Evolutionary conservation across 345 rosid genomes (phyloP), one percentile per base, ranked within the genome.

Genomic region (Salix dunnii): DNA sequence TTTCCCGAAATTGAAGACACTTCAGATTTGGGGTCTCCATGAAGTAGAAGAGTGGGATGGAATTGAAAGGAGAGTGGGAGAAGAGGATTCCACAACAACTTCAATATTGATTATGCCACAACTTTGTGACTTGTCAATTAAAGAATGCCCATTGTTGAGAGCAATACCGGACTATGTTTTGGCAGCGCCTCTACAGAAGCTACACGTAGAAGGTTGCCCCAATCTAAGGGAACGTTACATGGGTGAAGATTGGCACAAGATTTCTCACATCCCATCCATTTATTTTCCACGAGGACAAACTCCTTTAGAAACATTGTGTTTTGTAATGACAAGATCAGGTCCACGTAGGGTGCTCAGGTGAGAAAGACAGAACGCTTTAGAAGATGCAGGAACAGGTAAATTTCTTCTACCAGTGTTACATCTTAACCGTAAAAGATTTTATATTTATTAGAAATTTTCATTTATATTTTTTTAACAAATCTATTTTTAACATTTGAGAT

Each of bases 261-360:
- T 73, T 25, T 73, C 73, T 58, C 77, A 78, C 63, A 67, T 78
- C 25, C 73, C 49, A 18, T n/a, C n/a, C n/a, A n/a, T n/a, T n/a
- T n/a, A n/a, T n/a, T n/a, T n/a, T n/a, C n/a, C n/a, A n/a, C n/a
- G n/a, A n/a, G n/a, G n/a, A n/a, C n/a, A n/a, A n/a, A n/a, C n/a
- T n/a, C n/a, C n/a, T n/a, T n/a, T n/a, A n/a, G n/a, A n/a, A n/a
- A n/a, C n/a, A n/a, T n/a, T n/a, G n/a, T n/a, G n/a, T n/a, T n/a
- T n/a, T n/a, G n/a, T n/a, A n/a, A n/a, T n/a, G n/a, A n/a, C n/a
- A n/a, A n/a, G n/a, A n/a, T n/a, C n/a, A n/a, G n/a, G n/a, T n/a
- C n/a, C n/a, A n/a, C n/a, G n/a, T n/a, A n/a, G n/a, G n/a, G n/a
- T n/a, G n/a, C n/a, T n/a, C n/a, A n/a, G n/a, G n/a, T n/a, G n/a